Percentiles rank a stretch among this genome's conserved stretches.
Conservation (phyloP, 306 rosid species). For the Cicer chorassanicum region DNA sequence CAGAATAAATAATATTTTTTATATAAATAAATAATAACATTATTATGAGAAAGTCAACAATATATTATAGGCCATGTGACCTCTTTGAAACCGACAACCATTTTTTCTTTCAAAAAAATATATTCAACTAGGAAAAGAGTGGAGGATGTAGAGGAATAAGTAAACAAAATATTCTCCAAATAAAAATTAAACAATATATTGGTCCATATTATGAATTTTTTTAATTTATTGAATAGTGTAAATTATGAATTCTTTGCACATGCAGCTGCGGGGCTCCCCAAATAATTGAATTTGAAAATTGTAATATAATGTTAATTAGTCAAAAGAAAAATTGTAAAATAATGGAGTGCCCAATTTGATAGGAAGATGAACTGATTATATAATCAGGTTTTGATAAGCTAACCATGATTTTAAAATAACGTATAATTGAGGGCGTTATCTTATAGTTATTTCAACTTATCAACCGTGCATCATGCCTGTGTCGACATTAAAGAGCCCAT, state of each 20-base stretch:
- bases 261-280: not conserved
- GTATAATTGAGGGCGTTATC: constrained; percentile 4
- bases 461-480: constrained; percentile 9
- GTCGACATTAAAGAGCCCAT: not conserved
- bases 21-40: too few relatives aligned
- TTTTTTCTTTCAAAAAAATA: not conserved
- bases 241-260: not conserved
- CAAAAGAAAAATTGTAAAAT: not conserved
- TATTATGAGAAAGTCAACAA: not conserved
- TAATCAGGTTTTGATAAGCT: constrained; percentile 24
- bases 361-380: not conserved
- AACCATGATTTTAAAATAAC: constrained; percentile 1
- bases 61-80: not conserved
- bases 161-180: not conserved
- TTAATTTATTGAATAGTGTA: too few relatives aligned
- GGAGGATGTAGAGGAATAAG: not conserved
- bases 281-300: not conserved
- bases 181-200: not conserved
- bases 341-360: not conserved
- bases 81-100: not conserved
- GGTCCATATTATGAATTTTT: not conserved
- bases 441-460: constrained; percentile 30
- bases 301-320: not conserved
- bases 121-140: not conserved
- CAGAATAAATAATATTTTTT: too few relatives aligned